phyloP scores from a whole-genome alignment of 352 stramenopile species.

The Phytophthora parvispora region DNA sequence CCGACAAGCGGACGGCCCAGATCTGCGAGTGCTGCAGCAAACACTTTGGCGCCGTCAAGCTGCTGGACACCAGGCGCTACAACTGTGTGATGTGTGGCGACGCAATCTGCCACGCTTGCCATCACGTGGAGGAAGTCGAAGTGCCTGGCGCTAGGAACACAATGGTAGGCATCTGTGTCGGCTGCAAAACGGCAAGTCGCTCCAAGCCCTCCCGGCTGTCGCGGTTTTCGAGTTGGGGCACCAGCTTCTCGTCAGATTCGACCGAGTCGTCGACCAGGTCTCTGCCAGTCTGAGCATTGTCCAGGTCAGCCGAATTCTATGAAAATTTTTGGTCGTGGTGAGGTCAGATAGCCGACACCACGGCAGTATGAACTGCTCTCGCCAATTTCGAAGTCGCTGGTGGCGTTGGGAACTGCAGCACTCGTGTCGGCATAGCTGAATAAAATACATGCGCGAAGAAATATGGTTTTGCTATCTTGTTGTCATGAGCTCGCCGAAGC shows the following conservation, averaged over 20 bases:
- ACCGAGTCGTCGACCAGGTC: conserved; percentile 26
- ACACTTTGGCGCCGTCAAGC: conserved; percentile 41
- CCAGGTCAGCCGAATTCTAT: background rate
- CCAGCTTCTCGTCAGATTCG: conserved; percentile 25
- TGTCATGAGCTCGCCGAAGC: no score
- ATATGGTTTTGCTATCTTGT: no score
- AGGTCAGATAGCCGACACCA: background rate
- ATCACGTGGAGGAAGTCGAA: conserved; percentile 44
- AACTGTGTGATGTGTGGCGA: conserved; percentile 66
- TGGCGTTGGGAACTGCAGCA: background rate
- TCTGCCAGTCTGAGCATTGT: conserved; percentile 6
- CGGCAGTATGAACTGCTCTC: background rate
- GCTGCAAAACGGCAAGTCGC: conserved; percentile 27
- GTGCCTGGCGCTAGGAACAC: conserved; percentile 35
- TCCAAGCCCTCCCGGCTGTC: conserved; percentile 7
- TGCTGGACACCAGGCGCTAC: conserved; percentile 38
- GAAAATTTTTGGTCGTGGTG: background rate
- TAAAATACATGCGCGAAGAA: background rate
- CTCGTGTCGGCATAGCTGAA: background rate
- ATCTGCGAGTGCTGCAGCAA: conserved; percentile 57
- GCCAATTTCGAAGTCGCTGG: background rate
- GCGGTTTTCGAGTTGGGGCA: conserved; percentile 30
- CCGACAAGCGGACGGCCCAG: conserved; percentile 36
- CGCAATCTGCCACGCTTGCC: conserved; percentile 58
- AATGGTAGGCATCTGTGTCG: conserved; percentile 36